Evolutionary conservation across 2,329 filamentous ascomycete species (phyloP), one percentile per base, ranked within the genome.

Genomic region (Hymenoscyphus salicellus): DNA sequence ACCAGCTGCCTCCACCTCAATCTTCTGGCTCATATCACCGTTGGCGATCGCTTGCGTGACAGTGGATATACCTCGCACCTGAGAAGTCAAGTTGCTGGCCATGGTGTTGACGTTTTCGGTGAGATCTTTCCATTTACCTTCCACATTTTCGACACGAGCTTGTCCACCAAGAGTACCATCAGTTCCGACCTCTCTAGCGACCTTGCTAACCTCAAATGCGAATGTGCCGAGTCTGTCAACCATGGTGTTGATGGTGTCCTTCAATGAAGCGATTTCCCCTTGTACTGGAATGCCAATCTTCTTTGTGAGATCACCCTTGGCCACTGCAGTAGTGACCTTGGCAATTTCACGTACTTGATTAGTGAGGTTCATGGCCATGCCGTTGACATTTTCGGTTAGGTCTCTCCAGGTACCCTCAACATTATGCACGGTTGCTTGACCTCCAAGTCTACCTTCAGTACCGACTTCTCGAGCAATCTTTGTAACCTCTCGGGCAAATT

Each of bases 241-340:
- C 94, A 98, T 98, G 75, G 91, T 96, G 78, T 98, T 98, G 81
- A 98, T 98, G 7, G 94, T 99, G 74, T 93, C 92, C 80, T 99
- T 99, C 68, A 99, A 82, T 75, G 96, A 92, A 61, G 96, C 80
- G 72, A 99, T 98, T 80, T 99, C 95, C 74, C 94, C 94, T 77
- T 93, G 88, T 61, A 93, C 95, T 72, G 96, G 92, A 69, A 96
- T 92, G 67, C 92, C 90, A 75, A 99, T 97, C 82, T 97, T 98
- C 80, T 95, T 92, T 67, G 92, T 96, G 68, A 99, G 82, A 78
- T 99, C 94, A 74, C 94, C 94, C 77, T 90, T 91, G 60, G 94
- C 94, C 67, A 99, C 94, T 65, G 94, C 94, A 1, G 93, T 97
- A 2, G 94, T 98, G 65, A 99, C 95, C 74, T 94, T 92, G 67